A percentile compares a stretch with the other conserved stretches of the same genome.
Evolutionary conservation across 2,329 filamentous ascomycete genomes (phyloP).

Genomic region (Microdochium trichocladiopsis): DNA sequence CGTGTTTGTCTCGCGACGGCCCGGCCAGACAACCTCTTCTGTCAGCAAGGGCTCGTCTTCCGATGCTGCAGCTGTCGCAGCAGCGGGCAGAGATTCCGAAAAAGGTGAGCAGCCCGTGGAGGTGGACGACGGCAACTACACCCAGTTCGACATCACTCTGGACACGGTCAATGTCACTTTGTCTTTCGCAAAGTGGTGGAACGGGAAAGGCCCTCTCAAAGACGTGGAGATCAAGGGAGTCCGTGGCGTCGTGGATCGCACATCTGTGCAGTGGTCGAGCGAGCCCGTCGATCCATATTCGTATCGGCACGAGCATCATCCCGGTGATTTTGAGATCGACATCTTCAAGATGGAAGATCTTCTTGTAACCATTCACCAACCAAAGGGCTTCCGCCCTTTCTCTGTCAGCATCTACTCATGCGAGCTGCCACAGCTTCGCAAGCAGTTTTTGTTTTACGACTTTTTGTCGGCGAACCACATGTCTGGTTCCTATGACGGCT

Average conservation of each 20-base stretch:
- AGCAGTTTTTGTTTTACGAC: conserved; percentile 97
- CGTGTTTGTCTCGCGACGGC: conserved; percentile 88
- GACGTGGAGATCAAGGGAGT: conserved; percentile 94
- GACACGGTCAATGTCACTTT: conserved; percentile 93
- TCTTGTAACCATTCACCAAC: conserved; percentile 85
- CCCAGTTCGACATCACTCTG: conserved; percentile 92
- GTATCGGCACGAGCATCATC: conserved; percentile 79
- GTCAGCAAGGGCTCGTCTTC: conserved; percentile 89
- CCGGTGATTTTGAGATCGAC: conserved; percentile 95
- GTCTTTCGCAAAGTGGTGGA: conserved; percentile 99
- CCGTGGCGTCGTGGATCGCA: conserved; percentile 85
- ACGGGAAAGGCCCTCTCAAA: conserved; percentile 82
- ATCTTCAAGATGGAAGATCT: conserved; percentile 95
- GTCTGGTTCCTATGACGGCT: conserved; percentile 92
- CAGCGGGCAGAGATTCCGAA: conserved; percentile 55
- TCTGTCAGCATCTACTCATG: conserved; percentile 93
- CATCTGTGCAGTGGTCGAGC: conserved; percentile 65
- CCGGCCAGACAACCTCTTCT: conserved; percentile 72
- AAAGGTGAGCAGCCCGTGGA: conserved; percentile 36
- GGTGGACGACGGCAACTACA: conserved; percentile 91
- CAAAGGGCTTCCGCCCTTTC: conserved; percentile 85
- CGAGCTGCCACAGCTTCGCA: conserved; percentile 84
- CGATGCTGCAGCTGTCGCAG: conserved; percentile 77
- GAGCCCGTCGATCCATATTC: conserved; percentile 73
- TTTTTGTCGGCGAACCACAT: conserved; percentile 93